Evolutionary conservation across 805 yeast species (phyloP), one percentile per base, ranked within the genome.

Genomic region (Candida lessepsii): DNA sequence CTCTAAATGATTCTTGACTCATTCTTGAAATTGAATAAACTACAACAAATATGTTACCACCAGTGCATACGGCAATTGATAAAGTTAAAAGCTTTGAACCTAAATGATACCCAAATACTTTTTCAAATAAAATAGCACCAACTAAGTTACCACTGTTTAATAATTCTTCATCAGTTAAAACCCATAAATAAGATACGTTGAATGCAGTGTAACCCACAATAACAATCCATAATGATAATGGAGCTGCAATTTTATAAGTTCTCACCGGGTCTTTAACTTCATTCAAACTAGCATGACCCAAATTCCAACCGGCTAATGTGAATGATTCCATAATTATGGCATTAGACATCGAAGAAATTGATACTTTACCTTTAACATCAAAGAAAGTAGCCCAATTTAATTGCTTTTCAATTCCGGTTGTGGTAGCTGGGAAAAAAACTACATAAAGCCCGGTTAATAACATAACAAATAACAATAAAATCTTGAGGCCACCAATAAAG

Each of bases 1-100:
- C 85, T 41, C 83, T 63, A 48, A 81, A 79, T 4, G 76, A 75
- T 54, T 80, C 86, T 53, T 81, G 87, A 46, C 76, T 76, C 63
- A 76, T 74, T 52, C 87, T 65, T 0, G 84, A 76, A 9, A 77
- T 63, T 4, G 80, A 70, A 53, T 80, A 81, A 13, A 78, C 48
- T 1, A 78, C 82, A 9, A 80, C 85, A 55, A 79, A 71, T 2
- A 80, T 75, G 50, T 81, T 81, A 0, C 86, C 83, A 1, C 76
- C 78, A 4, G 85, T 70, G 28, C 81, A 76, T n/a, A 80, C 41
- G 0, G 84, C 83, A 19, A 80, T 74, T 0, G 83, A 67, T 25
- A 76, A 52, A 0, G 85, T 75, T 34, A 81, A 66, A 32, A 81
- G 59, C 45, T 70, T 74, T 31, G 75, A 65, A 2, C 87, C 86